These are phyloP conservation scores for Aphanocladium album DNA, from an alignment of 2,329 filamentous ascomycete species.

Conservation along the genomic window DNA sequence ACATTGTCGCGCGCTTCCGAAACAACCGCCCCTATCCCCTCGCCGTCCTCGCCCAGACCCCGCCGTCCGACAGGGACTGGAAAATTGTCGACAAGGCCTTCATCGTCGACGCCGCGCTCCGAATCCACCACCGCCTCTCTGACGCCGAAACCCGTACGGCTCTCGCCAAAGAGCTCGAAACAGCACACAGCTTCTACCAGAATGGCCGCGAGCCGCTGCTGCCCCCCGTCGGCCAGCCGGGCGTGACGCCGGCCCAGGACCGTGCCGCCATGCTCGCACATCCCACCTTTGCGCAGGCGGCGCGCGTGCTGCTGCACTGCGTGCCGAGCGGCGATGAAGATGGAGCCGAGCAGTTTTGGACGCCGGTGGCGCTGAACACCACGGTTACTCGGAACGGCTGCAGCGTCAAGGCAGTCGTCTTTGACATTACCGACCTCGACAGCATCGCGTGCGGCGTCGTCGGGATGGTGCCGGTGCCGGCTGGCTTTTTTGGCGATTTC, in stretches of 20 bases:
- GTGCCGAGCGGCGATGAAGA: too few species aligned
- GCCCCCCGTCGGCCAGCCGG: not conserved
- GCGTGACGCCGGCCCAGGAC: not conserved
- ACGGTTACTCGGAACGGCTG: too few species aligned
- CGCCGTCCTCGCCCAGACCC: not conserved
- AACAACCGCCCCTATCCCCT: not conserved
- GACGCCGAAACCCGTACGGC: not conserved
- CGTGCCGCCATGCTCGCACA: not conserved
- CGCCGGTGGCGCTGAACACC: too few species aligned
- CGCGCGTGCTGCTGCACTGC: too few species aligned
- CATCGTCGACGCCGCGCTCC: not conserved
- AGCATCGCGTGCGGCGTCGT: too few species aligned
- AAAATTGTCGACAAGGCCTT: not conserved
- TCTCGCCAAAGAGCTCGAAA: not conserved
- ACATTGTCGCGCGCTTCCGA: not conserved
- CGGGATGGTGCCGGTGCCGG: too few species aligned
- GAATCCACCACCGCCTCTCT: not conserved
- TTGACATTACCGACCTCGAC: too few species aligned
- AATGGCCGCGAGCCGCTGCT: not conserved
- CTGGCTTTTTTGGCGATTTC: too few species aligned
- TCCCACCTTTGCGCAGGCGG: too few species aligned
- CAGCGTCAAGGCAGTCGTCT: too few species aligned
- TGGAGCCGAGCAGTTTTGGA: too few species aligned
- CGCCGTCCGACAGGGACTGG: not conserved
- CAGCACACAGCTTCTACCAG: not conserved